A percentile compares a stretch with the other conserved stretches of the same genome.
Evolutionary conservation across 192 early-diverging fungal genomes (phyloP).

Genomic region (Chytriomyces sp.): DNA sequence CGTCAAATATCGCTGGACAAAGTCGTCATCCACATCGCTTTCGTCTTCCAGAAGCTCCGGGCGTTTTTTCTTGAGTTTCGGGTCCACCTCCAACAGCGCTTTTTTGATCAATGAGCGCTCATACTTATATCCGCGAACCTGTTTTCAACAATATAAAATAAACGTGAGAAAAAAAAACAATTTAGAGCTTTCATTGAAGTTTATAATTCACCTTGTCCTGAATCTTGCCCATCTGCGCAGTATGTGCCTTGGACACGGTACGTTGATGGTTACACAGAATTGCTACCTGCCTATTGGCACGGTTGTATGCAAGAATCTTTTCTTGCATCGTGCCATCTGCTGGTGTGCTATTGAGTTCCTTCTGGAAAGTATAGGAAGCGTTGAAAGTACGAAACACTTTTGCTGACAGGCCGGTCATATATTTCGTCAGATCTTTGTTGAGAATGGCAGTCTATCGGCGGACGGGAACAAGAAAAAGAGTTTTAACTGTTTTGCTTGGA

Average conservation of each 20-base stretch:
- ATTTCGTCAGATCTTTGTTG: constrained; percentile 86
- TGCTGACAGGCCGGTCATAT: constrained; percentile 92
- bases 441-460: constrained; percentile 67
- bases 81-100: constrained; percentile 74
- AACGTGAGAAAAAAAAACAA: constrained; percentile 15
- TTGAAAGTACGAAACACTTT: constrained; percentile 99
- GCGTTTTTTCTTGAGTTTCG: constrained; percentile 76
- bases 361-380: constrained; percentile 91
- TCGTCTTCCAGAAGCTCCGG: constrained; percentile 72
- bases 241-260: constrained; percentile 80
- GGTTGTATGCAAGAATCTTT: constrained; percentile 91
- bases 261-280: constrained; percentile 98
- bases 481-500: constrained; percentile 1
- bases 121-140: constrained; percentile 85
- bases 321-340: constrained; percentile 73
- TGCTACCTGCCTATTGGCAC: constrained; percentile 94
- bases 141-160: background rate
- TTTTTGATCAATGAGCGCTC: constrained; percentile 75
- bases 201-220: constrained; percentile 69
- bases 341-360: constrained; percentile 78
- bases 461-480: background rate
- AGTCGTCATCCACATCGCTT: constrained; percentile 75
- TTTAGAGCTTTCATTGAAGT: too few relatives aligned
- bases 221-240: constrained; percentile 77
- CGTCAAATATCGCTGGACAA: constrained; percentile 70